A percentile compares a stretch with the other conserved stretches of the same genome.
These are phyloP conservation scores for Hypoxylon sp. DNA, from an alignment of 2,329 filamentous ascomycete genomes.

Conservation along the genomic window DNA sequence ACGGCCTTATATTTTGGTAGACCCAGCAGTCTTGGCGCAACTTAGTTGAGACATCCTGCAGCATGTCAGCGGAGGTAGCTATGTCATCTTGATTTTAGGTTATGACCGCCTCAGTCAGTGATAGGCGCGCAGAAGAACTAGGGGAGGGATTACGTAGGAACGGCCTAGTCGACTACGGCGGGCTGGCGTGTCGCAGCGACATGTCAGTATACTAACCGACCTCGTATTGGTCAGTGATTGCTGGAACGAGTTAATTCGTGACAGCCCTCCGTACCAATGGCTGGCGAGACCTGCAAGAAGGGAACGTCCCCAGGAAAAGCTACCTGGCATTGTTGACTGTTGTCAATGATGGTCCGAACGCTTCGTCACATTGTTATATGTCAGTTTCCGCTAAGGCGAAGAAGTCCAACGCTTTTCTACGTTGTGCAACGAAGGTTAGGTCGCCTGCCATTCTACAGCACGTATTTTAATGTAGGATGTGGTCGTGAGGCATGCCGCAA, in stretches of 20 bases:
- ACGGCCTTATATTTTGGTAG: conserved; percentile 31
- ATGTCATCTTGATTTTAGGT: conserved; percentile 19
- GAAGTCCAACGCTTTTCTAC: conserved; percentile 29
- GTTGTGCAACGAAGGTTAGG: conserved; percentile 33
- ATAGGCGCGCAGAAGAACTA: conserved; percentile 14
- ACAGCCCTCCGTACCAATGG: conserved; percentile 26
- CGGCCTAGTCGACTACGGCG: conserved; percentile 21
- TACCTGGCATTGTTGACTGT: conserved; percentile 19
- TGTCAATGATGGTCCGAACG: conserved; percentile 26
- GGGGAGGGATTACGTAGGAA: conserved; percentile 19
- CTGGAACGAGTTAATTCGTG: conserved; percentile 23
- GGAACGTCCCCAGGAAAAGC: conserved; percentile 18
- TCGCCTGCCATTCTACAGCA: conserved; percentile 33
- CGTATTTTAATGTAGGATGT: conserved; percentile 25
- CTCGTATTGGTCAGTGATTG: conserved; percentile 26
- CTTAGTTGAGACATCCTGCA: conserved; percentile 30
- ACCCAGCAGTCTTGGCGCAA: conserved; percentile 23
- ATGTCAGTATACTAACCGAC: conserved; percentile 22
- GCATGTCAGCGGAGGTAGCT: conserved; percentile 15
- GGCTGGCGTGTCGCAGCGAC: conserved; percentile 30
- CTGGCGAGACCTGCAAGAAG: conserved; percentile 28
- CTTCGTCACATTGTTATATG: conserved; percentile 24
- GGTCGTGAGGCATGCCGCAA: conserved; percentile 37
- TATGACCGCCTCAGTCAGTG: conserved; percentile 17
- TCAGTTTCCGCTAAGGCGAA: conserved; percentile 29